Percentiles rank a stretch among this genome's conserved stretches.
phyloP scores from a whole-genome alignment of 768 basidiomycete species.

The Amanita thiersii region DNA sequence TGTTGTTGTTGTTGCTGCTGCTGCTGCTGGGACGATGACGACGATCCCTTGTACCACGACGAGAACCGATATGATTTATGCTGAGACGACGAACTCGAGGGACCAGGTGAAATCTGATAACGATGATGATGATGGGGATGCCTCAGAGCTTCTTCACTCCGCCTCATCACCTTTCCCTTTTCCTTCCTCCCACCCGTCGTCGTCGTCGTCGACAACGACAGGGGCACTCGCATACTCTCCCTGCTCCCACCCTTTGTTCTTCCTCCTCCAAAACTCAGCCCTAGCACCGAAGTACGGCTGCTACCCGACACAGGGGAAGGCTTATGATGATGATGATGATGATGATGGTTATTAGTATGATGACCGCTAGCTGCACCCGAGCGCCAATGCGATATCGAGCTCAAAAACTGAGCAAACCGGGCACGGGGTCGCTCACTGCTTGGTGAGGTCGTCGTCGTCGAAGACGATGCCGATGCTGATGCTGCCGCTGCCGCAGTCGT shows the following conservation, averaged over 20 bases:
- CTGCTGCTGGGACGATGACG: neutral
- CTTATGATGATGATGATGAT: neutral
- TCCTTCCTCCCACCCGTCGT: slow-evolving; percentile 1
- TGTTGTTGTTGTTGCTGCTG: neutral
- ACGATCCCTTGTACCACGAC: no score
- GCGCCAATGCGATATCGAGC: slow-evolving; percentile 24
- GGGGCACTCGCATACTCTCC: neutral
- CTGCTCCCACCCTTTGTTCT: neutral
- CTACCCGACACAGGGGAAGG: neutral
- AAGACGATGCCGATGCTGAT: slow-evolving; percentile 10
- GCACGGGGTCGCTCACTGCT: slow-evolving; percentile 14
- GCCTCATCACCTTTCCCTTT: slow-evolving; percentile 15
- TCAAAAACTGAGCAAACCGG: slow-evolving; percentile 13
- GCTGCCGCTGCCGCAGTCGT: slow-evolving; percentile 13
- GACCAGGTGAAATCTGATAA: slow-evolving; percentile 12
- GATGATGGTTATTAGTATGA: neutral
- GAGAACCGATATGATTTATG: no score
- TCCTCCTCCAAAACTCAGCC: neutral
- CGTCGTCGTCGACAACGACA: slow-evolving; percentile 1
- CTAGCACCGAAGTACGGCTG: neutral
- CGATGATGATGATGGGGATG: slow-evolving; percentile 17
- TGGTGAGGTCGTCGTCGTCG: slow-evolving; percentile 13
- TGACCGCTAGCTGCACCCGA: slow-evolving; percentile 14
- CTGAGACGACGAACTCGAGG: no score
- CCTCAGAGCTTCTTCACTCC: slow-evolving; percentile 41